Base-by-base conservation (phyloP, 345 rosid genomes). In the Hibiscus trionum region DNA sequence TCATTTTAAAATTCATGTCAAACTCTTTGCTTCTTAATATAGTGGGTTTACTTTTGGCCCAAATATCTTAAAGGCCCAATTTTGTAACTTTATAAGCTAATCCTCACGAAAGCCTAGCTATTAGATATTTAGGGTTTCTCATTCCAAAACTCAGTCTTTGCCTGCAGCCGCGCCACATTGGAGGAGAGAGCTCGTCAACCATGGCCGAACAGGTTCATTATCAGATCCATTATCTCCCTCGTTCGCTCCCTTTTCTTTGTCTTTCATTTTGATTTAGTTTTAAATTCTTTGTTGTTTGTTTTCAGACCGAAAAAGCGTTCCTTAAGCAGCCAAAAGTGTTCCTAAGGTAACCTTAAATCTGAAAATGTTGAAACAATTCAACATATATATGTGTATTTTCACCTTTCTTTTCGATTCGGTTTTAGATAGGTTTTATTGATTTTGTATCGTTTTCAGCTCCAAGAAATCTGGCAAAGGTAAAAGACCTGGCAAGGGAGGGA, bases 401-500 rank as follows among this genome's bases (percentile, higher is more conserved):
- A 21, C 0, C 1, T 17, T 3, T 4, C 49, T 15, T 47, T 49
- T 0, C 26, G 24, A 27, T 26, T 53, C 29, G 61, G 61, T 31
- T 33, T 63, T 31, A 53, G 37, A 4, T 35, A 5, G 6, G 37
- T 5, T 35, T 35, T 35, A n/a, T 44, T 7, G 17, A 70, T 42
- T 27, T 10, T 65, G 5, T 49, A 69, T 37, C 72, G 10, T 27
- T 72, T 72, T 61, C 77, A 93, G 97, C 86, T 88, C 97, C 27
- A 87, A 90, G 84, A 91, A 82, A 77, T 60, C 96, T 35, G 88
- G 84, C 29, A 93, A 93, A 73, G 98, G 97, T 39, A 93, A 88
- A 82, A 87, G 97, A 72, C 97, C 98, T 16, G 97, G 98, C 1
- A 93, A 93, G 83, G 96, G 93, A 26, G 97, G 98, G 29, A 93